Percentiles rank a stretch among this genome's conserved stretches.
Evolutionary conservation across 2,329 filamentous ascomycete genomes (phyloP).

Genomic region (Endothia cerciana): DNA sequence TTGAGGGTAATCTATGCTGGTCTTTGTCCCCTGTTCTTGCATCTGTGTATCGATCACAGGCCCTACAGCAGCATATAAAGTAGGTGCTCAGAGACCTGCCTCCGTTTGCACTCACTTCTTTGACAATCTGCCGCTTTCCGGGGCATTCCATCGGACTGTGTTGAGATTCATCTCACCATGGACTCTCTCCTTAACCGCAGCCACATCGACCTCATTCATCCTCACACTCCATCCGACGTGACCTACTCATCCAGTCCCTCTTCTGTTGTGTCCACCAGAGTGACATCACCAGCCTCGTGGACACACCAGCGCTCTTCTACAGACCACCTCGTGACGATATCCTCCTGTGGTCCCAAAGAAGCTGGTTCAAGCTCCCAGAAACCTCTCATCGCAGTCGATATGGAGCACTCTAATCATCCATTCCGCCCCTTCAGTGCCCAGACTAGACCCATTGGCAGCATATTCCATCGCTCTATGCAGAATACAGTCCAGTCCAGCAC

Average conservation of each 20-base stretch:
- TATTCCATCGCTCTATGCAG: background rate
- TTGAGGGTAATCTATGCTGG: constrained; percentile 10
- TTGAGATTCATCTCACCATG: constrained; percentile 14
- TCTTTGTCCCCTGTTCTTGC: constrained; percentile 21
- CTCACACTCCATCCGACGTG: constrained; percentile 16
- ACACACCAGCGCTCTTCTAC: too few species aligned
- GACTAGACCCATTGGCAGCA: background rate
- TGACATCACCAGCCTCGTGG: constrained; percentile 27
- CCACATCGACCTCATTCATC: background rate
- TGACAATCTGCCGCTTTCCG: constrained; percentile 18
- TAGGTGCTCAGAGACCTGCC: constrained; percentile 31
- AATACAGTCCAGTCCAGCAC: background rate
- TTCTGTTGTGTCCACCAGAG: constrained; percentile 24
- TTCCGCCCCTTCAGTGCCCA: background rate
- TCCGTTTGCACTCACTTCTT: constrained; percentile 37
- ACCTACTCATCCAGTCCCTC: constrained; percentile 16
- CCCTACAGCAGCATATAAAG: constrained; percentile 35
- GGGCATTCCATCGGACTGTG: background rate
- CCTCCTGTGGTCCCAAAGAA: background rate
- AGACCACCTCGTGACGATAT: constrained; percentile 3
- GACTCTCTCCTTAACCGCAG: constrained; percentile 14
- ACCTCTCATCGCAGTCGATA: background rate
- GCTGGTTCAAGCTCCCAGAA: background rate
- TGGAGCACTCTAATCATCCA: constrained; percentile 3
- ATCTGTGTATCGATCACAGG: constrained; percentile 27